Evolutionary conservation across 2,329 filamentous ascomycete species (phyloP).

Genomic region (Fusarium sp.): DNA sequence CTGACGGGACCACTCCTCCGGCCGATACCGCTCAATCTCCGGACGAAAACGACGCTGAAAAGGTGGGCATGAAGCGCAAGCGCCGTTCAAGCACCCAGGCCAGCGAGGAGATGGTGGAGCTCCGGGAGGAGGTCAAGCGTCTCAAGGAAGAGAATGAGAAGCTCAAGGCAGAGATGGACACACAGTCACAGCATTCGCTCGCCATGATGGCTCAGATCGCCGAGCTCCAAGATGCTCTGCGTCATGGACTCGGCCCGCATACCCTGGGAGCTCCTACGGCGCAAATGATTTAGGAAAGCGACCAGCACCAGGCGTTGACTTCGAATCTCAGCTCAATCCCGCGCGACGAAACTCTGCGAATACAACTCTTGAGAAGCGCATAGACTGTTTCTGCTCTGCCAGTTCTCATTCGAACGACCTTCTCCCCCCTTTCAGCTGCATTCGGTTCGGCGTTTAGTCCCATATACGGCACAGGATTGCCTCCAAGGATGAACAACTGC

Average conservation of each 20-base stretch:
- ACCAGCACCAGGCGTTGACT: neutral
- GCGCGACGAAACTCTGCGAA: slow-evolving; percentile 6
- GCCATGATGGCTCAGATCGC: slow-evolving; percentile 62
- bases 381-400: slow-evolving; percentile 6
- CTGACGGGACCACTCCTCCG: slow-evolving; percentile 50
- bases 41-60: slow-evolving; percentile 61
- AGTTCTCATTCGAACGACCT: neutral
- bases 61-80: slow-evolving; percentile 61
- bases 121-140: slow-evolving; percentile 74
- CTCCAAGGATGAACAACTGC: slow-evolving; percentile 16
- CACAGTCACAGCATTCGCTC: slow-evolving; percentile 58
- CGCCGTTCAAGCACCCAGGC: slow-evolving; percentile 47
- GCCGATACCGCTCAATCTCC: slow-evolving; percentile 51
- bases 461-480: slow-evolving; percentile 16
- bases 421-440: slow-evolving; percentile 12
- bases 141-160: slow-evolving; percentile 73
- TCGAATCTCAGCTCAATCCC: neutral
- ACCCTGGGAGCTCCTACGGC: slow-evolving; percentile 52
- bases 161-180: slow-evolving; percentile 61
- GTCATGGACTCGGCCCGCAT: slow-evolving; percentile 48
- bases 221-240: slow-evolving; percentile 56
- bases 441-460: slow-evolving; percentile 36
- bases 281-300: slow-evolving; percentile 51
- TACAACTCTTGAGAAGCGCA: slow-evolving; percentile 6
- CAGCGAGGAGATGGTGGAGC: slow-evolving; percentile 60